Evolutionary conservation across 1,284 basidiomycete genomes (phyloP).

Genomic region (Leccinum fallax): DNA sequence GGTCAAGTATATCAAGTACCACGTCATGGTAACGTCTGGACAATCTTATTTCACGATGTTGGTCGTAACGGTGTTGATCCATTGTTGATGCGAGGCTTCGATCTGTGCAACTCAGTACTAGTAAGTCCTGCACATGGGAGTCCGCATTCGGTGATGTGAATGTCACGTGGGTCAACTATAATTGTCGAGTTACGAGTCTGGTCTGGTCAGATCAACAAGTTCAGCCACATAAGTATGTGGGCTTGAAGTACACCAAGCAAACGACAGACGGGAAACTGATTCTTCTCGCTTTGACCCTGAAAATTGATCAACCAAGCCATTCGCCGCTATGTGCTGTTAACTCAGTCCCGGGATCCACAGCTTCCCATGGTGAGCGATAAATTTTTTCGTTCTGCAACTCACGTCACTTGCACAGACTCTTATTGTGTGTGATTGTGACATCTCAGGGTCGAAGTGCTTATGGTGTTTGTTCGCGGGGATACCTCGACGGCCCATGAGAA

Average conservation of each 20-base stretch:
- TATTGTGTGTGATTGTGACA: not conserved
- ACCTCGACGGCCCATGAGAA: not conserved
- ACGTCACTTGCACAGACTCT: not conserved
- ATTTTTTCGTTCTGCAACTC: not conserved
- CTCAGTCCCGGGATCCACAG: not conserved
- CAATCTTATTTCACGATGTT: not conserved
- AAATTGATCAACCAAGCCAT: not conserved
- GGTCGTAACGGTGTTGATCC: not conserved
- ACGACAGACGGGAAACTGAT: not conserved
- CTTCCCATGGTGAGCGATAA: not conserved
- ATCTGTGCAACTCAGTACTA: not conserved
- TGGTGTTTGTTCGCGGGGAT: not conserved
- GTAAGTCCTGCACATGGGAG: not conserved
- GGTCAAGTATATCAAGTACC: not conserved
- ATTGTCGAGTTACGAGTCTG: too few species aligned
- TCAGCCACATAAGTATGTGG: too few species aligned
- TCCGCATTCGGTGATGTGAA: not conserved
- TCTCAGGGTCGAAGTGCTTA: not conserved
- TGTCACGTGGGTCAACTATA: too few species aligned
- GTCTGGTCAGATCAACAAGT: not conserved
- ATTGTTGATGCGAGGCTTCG: not conserved
- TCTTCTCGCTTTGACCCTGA: not conserved
- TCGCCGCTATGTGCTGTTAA: not conserved
- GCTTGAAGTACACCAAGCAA: not conserved
- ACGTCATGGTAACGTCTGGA: not conserved